Base-by-base conservation (phyloP, 2,329 filamentous ascomycete species). In the Xylariales sp. region DNA sequence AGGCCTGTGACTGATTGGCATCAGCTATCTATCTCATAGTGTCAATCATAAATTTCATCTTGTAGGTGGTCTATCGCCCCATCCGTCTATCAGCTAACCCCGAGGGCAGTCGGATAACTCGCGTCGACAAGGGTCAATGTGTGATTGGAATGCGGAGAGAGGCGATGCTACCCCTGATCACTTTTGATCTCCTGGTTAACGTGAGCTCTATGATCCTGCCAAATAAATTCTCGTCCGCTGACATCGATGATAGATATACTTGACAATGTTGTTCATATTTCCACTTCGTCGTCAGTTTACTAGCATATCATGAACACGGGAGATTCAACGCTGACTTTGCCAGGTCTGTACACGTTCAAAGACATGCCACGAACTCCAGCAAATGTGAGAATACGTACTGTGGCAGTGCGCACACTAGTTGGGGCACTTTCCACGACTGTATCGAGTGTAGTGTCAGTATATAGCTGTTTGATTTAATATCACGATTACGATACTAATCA, bases 221-320 rank as follows among this genome's bases (percentile, higher is more conserved):
- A 19, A 5, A 10, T 25, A 12, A 3, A 31, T 28, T 29, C 46
- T 48, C 34, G 42, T 10, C 8, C n/a, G 24, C 24, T 27, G n/a
- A 27, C 24, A 27, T 27, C n/a, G 24, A 27, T n/a, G 14, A 10
- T 31, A 71, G 68, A 47, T 80, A 15, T 83, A 82, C 48, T 63
- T 84, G 1, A 84, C 78, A 2, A 64, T 73, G 4, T 62, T 83
- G n/a, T 83, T 84, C 54, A 60, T 84, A 3, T 63, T 76, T n/a
- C 78, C 78, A 3, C 54, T 84, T 1, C 72, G 69, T 44, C 66
- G 76, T 80, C 61, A 52, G 68, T 48, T 10, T 11, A 9, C 21
- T 7, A 2, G 12, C 20, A n/a, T 25, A 8, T 9, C 33, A 20
- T 8, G 5, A 5, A 22, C 6, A 12, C 6, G 18, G 2, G 2